A percentile compares a stretch with the other conserved stretches of the same genome.
Evolutionary conservation across 345 rosid species (phyloP).

Genomic region (Linum tenue): DNA sequence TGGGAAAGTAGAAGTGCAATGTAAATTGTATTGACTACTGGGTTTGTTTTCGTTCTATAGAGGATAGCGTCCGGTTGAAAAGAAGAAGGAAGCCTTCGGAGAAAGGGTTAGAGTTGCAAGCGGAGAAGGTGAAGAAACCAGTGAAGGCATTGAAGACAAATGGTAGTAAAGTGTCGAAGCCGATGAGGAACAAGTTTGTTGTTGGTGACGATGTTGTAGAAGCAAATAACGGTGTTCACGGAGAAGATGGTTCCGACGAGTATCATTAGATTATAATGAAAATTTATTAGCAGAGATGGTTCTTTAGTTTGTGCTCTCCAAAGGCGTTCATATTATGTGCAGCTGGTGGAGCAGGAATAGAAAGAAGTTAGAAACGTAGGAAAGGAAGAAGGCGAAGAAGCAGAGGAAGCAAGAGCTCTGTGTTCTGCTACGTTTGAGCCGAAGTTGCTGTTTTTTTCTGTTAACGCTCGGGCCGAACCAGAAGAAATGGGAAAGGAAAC

Average conservation of each 20-base stretch:
- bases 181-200: conserved; percentile 36
- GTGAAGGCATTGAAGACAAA: conserved; percentile 42
- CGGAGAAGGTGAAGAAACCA: conserved; percentile 78
- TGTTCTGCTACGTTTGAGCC: too few relatives aligned
- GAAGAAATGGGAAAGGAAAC: too few relatives aligned
- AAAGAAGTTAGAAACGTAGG: too few relatives aligned
- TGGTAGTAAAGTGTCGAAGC: conserved; percentile 43
- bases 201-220: conserved; percentile 34
- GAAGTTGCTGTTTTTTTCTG: too few relatives aligned
- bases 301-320: too few relatives aligned
- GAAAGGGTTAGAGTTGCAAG: conserved; percentile 92
- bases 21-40: neutral
- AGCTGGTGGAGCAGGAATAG: too few relatives aligned
- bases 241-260: conserved; percentile 44
- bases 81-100: conserved; percentile 89
- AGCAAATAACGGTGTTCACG: conserved; percentile 36
- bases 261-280: too few relatives aligned
- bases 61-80: conserved; percentile 56
- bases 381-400: too few relatives aligned
- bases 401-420: too few relatives aligned
- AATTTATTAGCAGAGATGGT: conserved; percentile 1
- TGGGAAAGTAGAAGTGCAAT: neutral
- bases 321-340: too few relatives aligned
- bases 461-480: too few relatives aligned
- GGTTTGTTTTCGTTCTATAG: conserved; percentile 27